Evolutionary conservation across 1,284 basidiomycete genomes (phyloP).

Genomic region (Pseudozyma sp.): DNA sequence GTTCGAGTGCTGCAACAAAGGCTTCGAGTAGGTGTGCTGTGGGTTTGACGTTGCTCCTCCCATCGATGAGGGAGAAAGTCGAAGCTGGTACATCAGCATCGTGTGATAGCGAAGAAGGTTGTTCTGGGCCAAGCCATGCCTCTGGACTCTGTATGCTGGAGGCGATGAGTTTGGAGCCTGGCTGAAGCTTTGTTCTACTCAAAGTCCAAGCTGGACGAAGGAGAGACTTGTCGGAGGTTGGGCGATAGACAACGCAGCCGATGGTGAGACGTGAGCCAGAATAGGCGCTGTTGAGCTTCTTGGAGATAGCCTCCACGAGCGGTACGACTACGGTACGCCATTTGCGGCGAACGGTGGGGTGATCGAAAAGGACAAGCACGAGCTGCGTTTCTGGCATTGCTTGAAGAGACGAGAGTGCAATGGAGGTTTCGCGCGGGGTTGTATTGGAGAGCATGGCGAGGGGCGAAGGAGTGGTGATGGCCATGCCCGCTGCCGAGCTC

Average conservation of each 20-base stretch:
- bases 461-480: constrained; percentile 34
- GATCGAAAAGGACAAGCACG: constrained; percentile 41
- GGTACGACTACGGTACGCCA: constrained; percentile 40
- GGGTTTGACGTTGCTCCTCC: constrained; percentile 13
- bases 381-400: constrained; percentile 45
- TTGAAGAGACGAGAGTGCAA: constrained; percentile 34
- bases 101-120: neutral
- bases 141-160: constrained; percentile 23
- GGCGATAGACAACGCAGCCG: constrained; percentile 37
- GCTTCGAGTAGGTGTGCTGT: constrained; percentile 46
- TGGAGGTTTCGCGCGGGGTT: constrained; percentile 27
- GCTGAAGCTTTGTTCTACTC: constrained; percentile 18
- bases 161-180: constrained; percentile 34
- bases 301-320: constrained; percentile 32
- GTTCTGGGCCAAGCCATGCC: constrained; percentile 22
- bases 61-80: constrained; percentile 18
- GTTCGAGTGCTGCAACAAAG: constrained; percentile 42
- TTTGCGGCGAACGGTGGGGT: constrained; percentile 32
- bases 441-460: constrained; percentile 35
- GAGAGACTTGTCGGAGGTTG: constrained; percentile 32
- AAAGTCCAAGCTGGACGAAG: constrained; percentile 34
- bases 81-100: constrained; percentile 16
- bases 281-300: constrained; percentile 31
- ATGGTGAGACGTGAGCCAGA: constrained; percentile 41
- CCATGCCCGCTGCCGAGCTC: constrained; percentile 26